A percentile compares a stretch with the other conserved stretches of the same genome.
Evolutionary conservation across 1,284 basidiomycete genomes (phyloP).

Genomic region (Prillingera fragicola): DNA sequence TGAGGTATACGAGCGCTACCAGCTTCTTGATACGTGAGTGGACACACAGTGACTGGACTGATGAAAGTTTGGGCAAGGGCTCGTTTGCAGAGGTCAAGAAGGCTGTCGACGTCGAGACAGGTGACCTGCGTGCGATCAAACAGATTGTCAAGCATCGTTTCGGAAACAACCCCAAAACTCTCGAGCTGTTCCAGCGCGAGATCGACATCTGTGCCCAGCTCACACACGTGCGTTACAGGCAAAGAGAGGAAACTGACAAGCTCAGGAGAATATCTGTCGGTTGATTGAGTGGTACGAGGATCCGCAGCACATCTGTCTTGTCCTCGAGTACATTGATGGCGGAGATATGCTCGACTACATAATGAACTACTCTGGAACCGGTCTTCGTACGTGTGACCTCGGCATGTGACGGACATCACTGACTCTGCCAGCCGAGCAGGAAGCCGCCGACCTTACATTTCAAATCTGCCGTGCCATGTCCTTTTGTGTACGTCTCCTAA

Average conservation of each 20-base stretch:
- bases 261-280: constrained; percentile 66
- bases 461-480: constrained; percentile 49
- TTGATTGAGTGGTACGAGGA: constrained; percentile 72
- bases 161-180: constrained; percentile 48
- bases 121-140: constrained; percentile 46
- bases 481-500: constrained; percentile 38
- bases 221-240: constrained; percentile 54
- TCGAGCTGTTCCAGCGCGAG: constrained; percentile 62
- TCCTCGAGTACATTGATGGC: constrained; percentile 62
- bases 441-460: constrained; percentile 36
- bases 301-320: constrained; percentile 57
- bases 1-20: constrained; percentile 43
- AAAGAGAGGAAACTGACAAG: neutral
- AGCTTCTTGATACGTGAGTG: constrained; percentile 40
- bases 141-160: constrained; percentile 49
- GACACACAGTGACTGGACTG: neutral
- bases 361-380: constrained; percentile 50
- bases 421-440: constrained; percentile 35
- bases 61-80: constrained; percentile 43
- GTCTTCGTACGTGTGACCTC: constrained; percentile 55
- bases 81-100: constrained; percentile 48
- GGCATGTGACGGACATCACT: neutral
- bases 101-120: constrained; percentile 45
- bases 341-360: constrained; percentile 85
- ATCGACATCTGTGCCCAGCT: constrained; percentile 70